phyloP scores from a whole-genome alignment of 176 grass and related monocot species.

The Ensete ventricosum region DNA sequence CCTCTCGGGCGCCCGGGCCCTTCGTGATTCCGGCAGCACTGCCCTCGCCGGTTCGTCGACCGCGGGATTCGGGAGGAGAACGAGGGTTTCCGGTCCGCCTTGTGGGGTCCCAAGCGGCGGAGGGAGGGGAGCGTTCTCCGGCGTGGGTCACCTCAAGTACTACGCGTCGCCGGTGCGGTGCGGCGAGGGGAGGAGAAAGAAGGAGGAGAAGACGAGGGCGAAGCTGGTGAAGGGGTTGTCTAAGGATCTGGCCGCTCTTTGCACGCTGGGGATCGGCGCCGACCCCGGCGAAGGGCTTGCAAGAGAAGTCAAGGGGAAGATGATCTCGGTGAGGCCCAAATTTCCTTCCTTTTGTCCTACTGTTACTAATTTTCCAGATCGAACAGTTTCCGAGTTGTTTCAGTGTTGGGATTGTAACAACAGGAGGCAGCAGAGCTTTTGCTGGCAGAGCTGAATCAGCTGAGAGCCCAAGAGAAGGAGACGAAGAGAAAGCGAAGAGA shows the following conservation, averaged over 20 bases:
- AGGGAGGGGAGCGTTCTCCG: constrained; percentile 12
- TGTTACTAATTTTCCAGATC: not conserved
- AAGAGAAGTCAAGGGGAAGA: constrained; percentile 19
- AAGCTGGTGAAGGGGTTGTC: constrained; percentile 34
- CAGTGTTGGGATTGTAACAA: not conserved
- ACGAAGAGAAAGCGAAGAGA: constrained; percentile 34
- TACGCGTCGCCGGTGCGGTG: constrained; percentile 17
- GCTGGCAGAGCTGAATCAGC: constrained; percentile 41
- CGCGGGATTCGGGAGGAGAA: not conserved
- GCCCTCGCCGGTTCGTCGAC: not conserved
- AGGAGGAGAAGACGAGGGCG: constrained; percentile 31
- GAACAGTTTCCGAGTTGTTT: not conserved
- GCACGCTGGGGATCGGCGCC: constrained; percentile 13
- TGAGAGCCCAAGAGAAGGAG: constrained; percentile 36
- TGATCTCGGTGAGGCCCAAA: constrained; percentile 22
- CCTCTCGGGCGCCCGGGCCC: not conserved
- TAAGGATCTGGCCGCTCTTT: constrained; percentile 27
- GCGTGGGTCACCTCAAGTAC: constrained; percentile 28
- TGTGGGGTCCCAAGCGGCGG: not conserved
- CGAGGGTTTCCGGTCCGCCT: constrained; percentile 12
- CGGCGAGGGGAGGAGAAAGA: not conserved
- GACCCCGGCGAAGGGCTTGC: constrained; percentile 3
- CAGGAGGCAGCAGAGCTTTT: constrained; percentile 60
- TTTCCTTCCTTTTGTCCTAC: not conserved
- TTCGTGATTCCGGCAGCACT: not conserved